A percentile compares a stretch with the other conserved stretches of the same genome.
Evolutionary conservation across 768 basidiomycete genomes (phyloP).

Genomic region (Termitomyces sp.): DNA sequence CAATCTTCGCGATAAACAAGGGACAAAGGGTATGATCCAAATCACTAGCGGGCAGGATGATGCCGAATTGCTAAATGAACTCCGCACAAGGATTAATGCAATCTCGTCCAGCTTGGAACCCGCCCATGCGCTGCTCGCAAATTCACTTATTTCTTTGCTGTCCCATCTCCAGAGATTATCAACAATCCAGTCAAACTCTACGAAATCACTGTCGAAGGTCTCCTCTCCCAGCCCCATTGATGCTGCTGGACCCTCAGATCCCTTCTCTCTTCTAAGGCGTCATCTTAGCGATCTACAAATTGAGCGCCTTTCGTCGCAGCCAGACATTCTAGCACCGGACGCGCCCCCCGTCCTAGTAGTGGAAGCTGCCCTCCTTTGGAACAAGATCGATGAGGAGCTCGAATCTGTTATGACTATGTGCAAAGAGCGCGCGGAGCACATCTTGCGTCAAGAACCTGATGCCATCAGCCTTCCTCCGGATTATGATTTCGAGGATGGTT

Average conservation of each 20-base stretch:
- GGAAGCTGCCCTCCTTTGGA: slow-evolving; percentile 67
- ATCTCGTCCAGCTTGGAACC: slow-evolving; percentile 37
- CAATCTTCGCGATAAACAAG: slow-evolving; percentile 51
- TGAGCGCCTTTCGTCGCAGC: slow-evolving; percentile 42
- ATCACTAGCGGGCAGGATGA: slow-evolving; percentile 34
- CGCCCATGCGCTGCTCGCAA: slow-evolving; percentile 58
- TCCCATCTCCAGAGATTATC: slow-evolving; percentile 64
- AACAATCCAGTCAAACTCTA: slow-evolving; percentile 26
- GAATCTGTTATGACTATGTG: slow-evolving; percentile 66
- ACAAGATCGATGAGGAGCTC: slow-evolving; percentile 66
- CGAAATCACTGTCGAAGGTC: slow-evolving; percentile 10
- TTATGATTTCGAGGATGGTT: slow-evolving; percentile 41
- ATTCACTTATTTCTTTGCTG: slow-evolving; percentile 63
- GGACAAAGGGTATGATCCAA: slow-evolving; percentile 42
- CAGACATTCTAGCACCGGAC: slow-evolving; percentile 26
- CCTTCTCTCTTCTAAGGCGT: slow-evolving; percentile 57
- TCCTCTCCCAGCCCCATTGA: slow-evolving; percentile 8
- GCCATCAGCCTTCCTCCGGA: slow-evolving; percentile 36
- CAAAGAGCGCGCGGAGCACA: slow-evolving; percentile 45
- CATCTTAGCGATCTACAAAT: slow-evolving; percentile 66
- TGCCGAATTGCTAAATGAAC: slow-evolving; percentile 51
- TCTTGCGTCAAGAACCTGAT: slow-evolving; percentile 25
- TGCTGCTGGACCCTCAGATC: slow-evolving; percentile 23
- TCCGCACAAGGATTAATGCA: slow-evolving; percentile 46
- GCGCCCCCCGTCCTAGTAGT: slow-evolving; percentile 45